phyloP scores from a whole-genome alignment of 2,329 filamentous ascomycete genomes.

The Aspergillus sojae region DNA sequence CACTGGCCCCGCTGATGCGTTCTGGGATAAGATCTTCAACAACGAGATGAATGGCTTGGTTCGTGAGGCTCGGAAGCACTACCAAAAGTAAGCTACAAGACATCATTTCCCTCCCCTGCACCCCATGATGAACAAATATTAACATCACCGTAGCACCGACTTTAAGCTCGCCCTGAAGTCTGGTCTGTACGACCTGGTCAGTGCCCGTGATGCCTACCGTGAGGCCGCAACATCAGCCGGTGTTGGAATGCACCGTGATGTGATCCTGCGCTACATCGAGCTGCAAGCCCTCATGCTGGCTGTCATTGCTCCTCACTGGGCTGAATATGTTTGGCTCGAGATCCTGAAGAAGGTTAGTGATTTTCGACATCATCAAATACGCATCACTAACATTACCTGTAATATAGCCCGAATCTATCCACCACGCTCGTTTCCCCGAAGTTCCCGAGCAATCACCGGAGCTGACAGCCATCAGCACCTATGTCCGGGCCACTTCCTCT shows the following conservation, averaged over 20 bases:
- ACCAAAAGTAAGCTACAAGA: slow-evolving; percentile 60
- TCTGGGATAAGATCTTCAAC: slow-evolving; percentile 87
- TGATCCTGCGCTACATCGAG: slow-evolving; percentile 79
- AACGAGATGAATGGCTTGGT: slow-evolving; percentile 89
- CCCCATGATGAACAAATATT: slow-evolving; percentile 8
- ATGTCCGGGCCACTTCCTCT: slow-evolving; percentile 72
- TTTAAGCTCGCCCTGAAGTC: slow-evolving; percentile 87
- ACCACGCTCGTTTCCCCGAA: slow-evolving; percentile 75
- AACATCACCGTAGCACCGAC: slow-evolving; percentile 57
- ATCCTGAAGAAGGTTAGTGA: slow-evolving; percentile 68
- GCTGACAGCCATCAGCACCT: slow-evolving; percentile 78
- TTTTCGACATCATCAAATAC: not conserved
- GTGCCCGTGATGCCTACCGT: slow-evolving; percentile 86
- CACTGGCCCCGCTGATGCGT: slow-evolving; percentile 71
- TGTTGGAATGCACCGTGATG: slow-evolving; percentile 82
- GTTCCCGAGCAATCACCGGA: slow-evolving; percentile 66
- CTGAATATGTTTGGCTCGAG: slow-evolving; percentile 92
- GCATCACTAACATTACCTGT: not conserved
- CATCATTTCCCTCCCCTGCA: not conserved
- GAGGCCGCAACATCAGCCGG: slow-evolving; percentile 76
- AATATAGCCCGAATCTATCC: slow-evolving; percentile 66
- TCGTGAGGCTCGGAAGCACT: slow-evolving; percentile 76
- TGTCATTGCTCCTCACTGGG: slow-evolving; percentile 88
- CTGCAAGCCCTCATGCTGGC: slow-evolving; percentile 81
- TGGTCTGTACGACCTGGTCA: slow-evolving; percentile 87